Percentiles rank a stretch among this genome's conserved stretches.
These are phyloP conservation scores for Sporothrix curviconia DNA, from an alignment of 2,329 filamentous ascomycete genomes.

Conservation along the genomic window DNA sequence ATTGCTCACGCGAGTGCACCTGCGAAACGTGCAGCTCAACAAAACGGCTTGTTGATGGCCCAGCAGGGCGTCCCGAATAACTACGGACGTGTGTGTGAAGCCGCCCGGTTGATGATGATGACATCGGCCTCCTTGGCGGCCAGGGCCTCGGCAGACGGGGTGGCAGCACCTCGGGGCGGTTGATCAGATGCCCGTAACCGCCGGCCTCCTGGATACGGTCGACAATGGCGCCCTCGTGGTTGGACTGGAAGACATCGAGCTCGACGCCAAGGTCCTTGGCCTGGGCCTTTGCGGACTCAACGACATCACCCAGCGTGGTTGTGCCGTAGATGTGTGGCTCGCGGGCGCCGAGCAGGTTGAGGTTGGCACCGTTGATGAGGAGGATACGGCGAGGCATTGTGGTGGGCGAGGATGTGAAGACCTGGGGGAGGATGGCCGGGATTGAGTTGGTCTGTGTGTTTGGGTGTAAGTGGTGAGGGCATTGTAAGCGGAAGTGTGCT, in stretches of 20 bases:
- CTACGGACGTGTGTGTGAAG: slow-evolving; percentile 70
- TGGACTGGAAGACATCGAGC: slow-evolving; percentile 63
- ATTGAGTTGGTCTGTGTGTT: background rate
- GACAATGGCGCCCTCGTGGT: slow-evolving; percentile 68
- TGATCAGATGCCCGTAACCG: background rate
- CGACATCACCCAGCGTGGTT: slow-evolving; percentile 59
- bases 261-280: slow-evolving; percentile 40
- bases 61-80: slow-evolving; percentile 65
- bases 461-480: background rate
- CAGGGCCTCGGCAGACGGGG: no score
- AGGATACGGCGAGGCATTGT: slow-evolving; percentile 48
- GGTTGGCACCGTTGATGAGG: slow-evolving; percentile 75
- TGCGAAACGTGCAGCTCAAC: slow-evolving; percentile 74
- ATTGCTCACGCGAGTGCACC: slow-evolving; percentile 64
- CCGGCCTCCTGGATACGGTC: slow-evolving; percentile 57
- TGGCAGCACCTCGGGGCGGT: background rate
- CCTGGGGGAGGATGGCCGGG: no score
- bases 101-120: slow-evolving; percentile 69
- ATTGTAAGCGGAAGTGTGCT: no score
- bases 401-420: background rate
- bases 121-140: slow-evolving; percentile 41
- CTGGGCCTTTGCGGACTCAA: slow-evolving; percentile 41
- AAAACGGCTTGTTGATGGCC: slow-evolving; percentile 65
- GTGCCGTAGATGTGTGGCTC: slow-evolving; percentile 69
- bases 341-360: slow-evolving; percentile 70